phyloP scores from a whole-genome alignment of 768 basidiomycete species.

The Kwoniella newhampshirensis region DNA sequence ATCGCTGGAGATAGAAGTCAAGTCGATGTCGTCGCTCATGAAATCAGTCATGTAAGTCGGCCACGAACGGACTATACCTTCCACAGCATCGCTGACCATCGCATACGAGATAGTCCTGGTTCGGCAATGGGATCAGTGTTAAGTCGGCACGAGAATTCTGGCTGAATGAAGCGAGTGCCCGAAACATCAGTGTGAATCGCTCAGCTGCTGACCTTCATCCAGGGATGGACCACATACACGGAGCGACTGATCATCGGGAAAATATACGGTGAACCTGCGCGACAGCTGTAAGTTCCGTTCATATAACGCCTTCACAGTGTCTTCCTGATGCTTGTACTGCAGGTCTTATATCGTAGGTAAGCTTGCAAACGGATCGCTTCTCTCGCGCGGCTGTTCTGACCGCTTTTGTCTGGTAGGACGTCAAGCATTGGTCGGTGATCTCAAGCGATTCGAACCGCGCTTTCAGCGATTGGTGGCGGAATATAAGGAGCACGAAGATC shows the following conservation, averaged over 20 bases:
- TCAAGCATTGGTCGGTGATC: slow-evolving; percentile 69
- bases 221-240: slow-evolving; percentile 89
- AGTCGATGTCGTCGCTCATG: slow-evolving; percentile 76
- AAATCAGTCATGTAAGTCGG: slow-evolving; percentile 61
- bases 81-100: background rate
- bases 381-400: background rate
- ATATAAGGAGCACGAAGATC: slow-evolving; percentile 61
- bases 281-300: slow-evolving; percentile 61
- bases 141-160: slow-evolving; percentile 54
- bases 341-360: slow-evolving; percentile 45
- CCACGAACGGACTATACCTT: too few relatives aligned
- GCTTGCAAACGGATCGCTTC: background rate
- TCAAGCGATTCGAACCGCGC: slow-evolving; percentile 65
- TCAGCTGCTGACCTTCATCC: slow-evolving; percentile 1
- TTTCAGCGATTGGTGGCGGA: slow-evolving; percentile 78
- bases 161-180: slow-evolving; percentile 49
- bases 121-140: slow-evolving; percentile 66
- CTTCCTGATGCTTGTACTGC: background rate
- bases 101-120: slow-evolving; percentile 69
- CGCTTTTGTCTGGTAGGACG: slow-evolving; percentile 62
- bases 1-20: slow-evolving; percentile 81
- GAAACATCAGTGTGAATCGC: background rate
- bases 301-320: background rate
- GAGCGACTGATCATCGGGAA: slow-evolving; percentile 74
- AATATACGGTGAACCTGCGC: slow-evolving; percentile 70